Evolutionary conservation across 495 filamentous ascomycete genomes (phyloP), one percentile per base, ranked within the genome.

Genomic region (Penicillium herquei): DNA sequence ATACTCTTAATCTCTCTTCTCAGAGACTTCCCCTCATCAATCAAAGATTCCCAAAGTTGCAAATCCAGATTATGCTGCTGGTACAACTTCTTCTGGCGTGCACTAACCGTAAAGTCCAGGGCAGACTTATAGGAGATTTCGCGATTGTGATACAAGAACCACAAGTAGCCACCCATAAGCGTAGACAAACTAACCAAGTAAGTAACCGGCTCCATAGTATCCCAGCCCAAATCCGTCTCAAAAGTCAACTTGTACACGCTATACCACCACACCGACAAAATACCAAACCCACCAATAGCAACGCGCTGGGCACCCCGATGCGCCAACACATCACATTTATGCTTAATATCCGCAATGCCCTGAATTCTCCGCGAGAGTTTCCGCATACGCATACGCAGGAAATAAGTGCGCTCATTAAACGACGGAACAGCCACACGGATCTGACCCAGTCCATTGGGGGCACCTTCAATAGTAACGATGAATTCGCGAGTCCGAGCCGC

Each of bases 131-230:
- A 96, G 40, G 82, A 88, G 16, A 96, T 87, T 71, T 96, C 91
- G 41, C 90, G 84, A 70, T 92, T 96, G 67, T 95, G 88, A 70
- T 92, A 96, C 10, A 98, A 78, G 64, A 97, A 96, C 88, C 91
- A 96, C 57, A 95, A 73, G 60, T 96, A 98, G 26, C 91, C 91
- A 37, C 86, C 84, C 76, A 98, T 94, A 67, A 96, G 80, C 13
- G 88, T 90, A 7, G 84, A 82, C 56, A 96, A 77, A 11, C 89
- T 90, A 10, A 89, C 89, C 37, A 96, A 81, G 64, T 96, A 96
- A 47, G 90, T 96, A 2, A 96, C 82, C 0, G 93, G 92, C 69
- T 96, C 92, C 80, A 96, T 91, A 0, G 89, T 84, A 61, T 95
- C 91, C 93, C 93, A 96, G 4, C 90, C 91, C 18, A 86, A 71